Evolutionary conservation across 2,329 filamentous ascomycete species (phyloP).

Genomic region (Stachybotrys elegans): DNA sequence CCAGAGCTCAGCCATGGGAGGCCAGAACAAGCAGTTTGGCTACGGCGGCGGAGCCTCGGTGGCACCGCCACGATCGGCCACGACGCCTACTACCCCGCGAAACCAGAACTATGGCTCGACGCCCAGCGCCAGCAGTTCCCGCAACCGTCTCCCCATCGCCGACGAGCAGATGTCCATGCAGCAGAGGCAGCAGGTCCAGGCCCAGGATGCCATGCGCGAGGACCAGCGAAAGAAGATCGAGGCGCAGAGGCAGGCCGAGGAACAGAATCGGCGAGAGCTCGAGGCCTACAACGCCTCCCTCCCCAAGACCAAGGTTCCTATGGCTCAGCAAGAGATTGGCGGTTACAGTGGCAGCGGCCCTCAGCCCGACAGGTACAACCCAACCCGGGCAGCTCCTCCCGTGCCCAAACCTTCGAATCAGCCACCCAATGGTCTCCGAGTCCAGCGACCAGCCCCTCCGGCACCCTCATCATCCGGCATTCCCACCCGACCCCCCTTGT

Average conservation of each 20-base stretch:
- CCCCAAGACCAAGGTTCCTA: slow-evolving; percentile 71
- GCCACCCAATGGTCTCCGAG: slow-evolving; percentile 52
- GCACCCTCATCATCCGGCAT: slow-evolving; percentile 45
- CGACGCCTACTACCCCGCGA: slow-evolving; percentile 35
- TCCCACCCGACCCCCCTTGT: slow-evolving; percentile 38
- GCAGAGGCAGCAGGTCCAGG: slow-evolving; percentile 41
- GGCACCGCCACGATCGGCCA: slow-evolving; percentile 64
- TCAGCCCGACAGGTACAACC: slow-evolving; percentile 71
- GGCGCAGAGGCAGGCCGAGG: slow-evolving; percentile 53
- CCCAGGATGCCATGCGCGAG: slow-evolving; percentile 45
- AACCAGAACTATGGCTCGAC: slow-evolving; percentile 35
- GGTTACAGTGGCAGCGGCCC: slow-evolving; percentile 34
- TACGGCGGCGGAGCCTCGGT: slow-evolving; percentile 54
- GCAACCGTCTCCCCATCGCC: slow-evolving; percentile 43
- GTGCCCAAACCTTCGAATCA: slow-evolving; percentile 59
- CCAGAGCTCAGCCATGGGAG: slow-evolving; percentile 62
- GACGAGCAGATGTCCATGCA: slow-evolving; percentile 11
- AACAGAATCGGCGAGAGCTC: slow-evolving; percentile 67
- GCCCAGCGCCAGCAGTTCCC: slow-evolving; percentile 31
- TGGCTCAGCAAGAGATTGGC: slow-evolving; percentile 88
- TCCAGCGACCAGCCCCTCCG: slow-evolving; percentile 79
- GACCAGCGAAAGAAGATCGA: slow-evolving; percentile 60
- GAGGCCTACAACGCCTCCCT: slow-evolving; percentile 88
- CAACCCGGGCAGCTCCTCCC: slow-evolving; percentile 76
- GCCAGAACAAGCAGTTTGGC: slow-evolving; percentile 54